Evolutionary conservation across 129 eudicot genomes (phyloP).

Genomic region (Gnaphalium uliginosum): DNA sequence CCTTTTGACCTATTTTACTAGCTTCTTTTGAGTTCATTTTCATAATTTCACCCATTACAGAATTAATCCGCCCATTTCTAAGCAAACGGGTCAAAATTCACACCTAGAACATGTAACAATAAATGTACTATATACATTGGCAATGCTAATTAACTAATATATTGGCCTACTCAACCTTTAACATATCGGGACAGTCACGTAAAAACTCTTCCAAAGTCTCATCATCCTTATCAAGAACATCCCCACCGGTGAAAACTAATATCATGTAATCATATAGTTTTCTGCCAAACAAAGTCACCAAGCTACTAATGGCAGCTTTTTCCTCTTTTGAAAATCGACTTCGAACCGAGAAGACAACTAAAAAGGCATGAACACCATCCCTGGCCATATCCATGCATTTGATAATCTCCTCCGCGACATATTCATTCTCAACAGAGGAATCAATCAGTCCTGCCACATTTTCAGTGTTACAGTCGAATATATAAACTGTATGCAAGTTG

Average conservation of each 20-base stretch:
- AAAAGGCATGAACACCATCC: not conserved
- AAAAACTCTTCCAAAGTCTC: constrained; percentile 1
- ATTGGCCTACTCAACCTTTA: not conserved
- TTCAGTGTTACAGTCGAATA: not conserved
- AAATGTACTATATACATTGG: not conserved
- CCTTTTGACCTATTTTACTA: too few relatives aligned
- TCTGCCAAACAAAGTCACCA: not conserved
- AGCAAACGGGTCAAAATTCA: too few relatives aligned
- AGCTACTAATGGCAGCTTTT: not conserved
- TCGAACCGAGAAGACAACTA: not conserved
- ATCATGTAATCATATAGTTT: constrained; percentile 8
- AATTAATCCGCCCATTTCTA: too few relatives aligned
- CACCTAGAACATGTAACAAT: not conserved
- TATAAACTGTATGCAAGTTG: not conserved
- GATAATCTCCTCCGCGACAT: not conserved
- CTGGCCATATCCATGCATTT: not conserved
- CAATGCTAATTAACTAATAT: not conserved
- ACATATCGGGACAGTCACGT: not conserved
- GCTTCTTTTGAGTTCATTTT: too few relatives aligned
- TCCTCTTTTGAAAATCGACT: constrained; percentile 4
- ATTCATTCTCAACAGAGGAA: not conserved
- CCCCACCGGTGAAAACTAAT: not conserved
- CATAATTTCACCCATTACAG: too few relatives aligned
- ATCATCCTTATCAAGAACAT: not conserved
- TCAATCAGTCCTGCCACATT: not conserved